Percentiles rank a stretch among this genome's conserved stretches.
phyloP scores from a whole-genome alignment of 2,329 filamentous ascomycete species.

The Aschersonia sp. region DNA sequence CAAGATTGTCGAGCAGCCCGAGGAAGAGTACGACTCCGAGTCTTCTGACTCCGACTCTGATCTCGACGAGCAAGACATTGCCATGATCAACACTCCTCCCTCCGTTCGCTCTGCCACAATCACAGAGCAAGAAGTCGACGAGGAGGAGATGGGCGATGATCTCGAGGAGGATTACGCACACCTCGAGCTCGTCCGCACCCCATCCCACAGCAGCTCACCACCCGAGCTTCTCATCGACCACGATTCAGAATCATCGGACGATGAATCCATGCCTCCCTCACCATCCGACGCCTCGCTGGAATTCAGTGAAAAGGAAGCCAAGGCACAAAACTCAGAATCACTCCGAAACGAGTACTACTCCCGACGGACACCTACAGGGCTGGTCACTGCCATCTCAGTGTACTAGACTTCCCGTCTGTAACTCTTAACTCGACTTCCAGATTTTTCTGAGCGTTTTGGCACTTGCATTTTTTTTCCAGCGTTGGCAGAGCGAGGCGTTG shows the following conservation, averaged over 20 bases:
- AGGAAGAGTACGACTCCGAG: slow-evolving; percentile 51
- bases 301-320: slow-evolving; percentile 43
- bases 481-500: slow-evolving; percentile 15
- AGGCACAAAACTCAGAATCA: slow-evolving; percentile 28
- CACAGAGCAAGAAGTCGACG: slow-evolving; percentile 23
- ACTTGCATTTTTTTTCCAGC: slow-evolving; percentile 7
- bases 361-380: slow-evolving; percentile 31
- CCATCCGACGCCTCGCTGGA: slow-evolving; percentile 42
- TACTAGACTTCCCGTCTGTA: slow-evolving; percentile 24
- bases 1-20: slow-evolving; percentile 55
- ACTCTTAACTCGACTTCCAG: background rate
- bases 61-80: slow-evolving; percentile 44
- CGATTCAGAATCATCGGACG: slow-evolving; percentile 54
- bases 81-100: slow-evolving; percentile 31
- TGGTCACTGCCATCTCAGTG: slow-evolving; percentile 41
- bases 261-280: slow-evolving; percentile 65
- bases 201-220: slow-evolving; percentile 49
- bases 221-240: slow-evolving; percentile 55
- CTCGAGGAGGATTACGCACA: slow-evolving; percentile 51
- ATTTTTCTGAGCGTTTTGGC: slow-evolving; percentile 2
- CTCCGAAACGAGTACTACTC: slow-evolving; percentile 41
- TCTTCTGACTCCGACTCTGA: slow-evolving; percentile 28
- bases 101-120: background rate
- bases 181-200: slow-evolving; percentile 53
- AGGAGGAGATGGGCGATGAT: slow-evolving; percentile 30